Evolutionary conservation across 2,329 filamentous ascomycete species (phyloP).

Genomic region (Tricladium varicosporioides): DNA sequence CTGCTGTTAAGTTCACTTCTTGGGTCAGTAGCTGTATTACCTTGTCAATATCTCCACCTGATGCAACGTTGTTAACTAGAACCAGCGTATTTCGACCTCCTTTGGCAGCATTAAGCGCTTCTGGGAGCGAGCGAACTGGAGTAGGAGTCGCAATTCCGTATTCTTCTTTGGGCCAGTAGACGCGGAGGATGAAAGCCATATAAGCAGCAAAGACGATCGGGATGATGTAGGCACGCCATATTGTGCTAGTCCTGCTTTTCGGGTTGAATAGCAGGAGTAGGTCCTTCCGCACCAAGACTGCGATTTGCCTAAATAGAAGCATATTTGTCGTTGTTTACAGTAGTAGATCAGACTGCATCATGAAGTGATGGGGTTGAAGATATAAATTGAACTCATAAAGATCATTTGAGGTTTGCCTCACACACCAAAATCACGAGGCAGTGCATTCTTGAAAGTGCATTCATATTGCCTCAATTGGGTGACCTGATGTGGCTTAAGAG

Average conservation of each 20-base stretch:
- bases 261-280: conserved; percentile 53
- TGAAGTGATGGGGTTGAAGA: no score
- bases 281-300: conserved; percentile 59
- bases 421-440: no score
- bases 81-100: conserved; percentile 64
- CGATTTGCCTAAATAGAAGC: conserved; percentile 53
- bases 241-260: conserved; percentile 44
- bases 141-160: conserved; percentile 66
- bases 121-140: conserved; percentile 59
- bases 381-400: no score
- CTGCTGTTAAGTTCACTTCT: conserved; percentile 50
- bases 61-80: conserved; percentile 70
- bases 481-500: no score
- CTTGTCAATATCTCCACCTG: conserved; percentile 65
- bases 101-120: conserved; percentile 57
- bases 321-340: conserved; percentile 35
- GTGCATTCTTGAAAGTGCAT: no score
- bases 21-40: conserved; percentile 62
- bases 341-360: no score
- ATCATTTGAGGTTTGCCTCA: no score
- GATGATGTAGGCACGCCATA: conserved; percentile 54
- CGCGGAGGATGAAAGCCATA: conserved; percentile 69
- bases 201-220: conserved; percentile 55
- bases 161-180: conserved; percentile 72
- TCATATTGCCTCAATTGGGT: no score